Evolutionary conservation across 352 stramenopile species (phyloP).

Genomic region (Phytophthora tentaculata): DNA sequence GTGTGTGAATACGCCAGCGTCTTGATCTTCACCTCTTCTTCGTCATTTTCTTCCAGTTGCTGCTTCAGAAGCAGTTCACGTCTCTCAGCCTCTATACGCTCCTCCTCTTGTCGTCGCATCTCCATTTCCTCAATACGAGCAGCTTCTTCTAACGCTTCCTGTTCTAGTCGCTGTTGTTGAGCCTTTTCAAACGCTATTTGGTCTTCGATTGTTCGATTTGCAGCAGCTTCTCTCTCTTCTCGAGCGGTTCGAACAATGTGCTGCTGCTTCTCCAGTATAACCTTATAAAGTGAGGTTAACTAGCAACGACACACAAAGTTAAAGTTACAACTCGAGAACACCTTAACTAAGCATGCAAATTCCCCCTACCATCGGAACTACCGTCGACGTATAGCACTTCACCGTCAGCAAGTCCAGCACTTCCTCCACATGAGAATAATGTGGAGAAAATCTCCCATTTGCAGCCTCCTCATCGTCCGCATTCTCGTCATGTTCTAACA

Average conservation of each 20-base stretch:
- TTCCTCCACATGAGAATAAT: slow-evolving; percentile 38
- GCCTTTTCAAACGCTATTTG: slow-evolving; percentile 23
- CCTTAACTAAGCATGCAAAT: not conserved
- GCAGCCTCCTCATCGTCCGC: slow-evolving; percentile 11
- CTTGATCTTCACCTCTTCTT: slow-evolving; percentile 64
- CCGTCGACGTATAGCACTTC: slow-evolving; percentile 38
- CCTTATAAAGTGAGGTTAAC: slow-evolving; percentile 45
- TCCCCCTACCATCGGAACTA: slow-evolving; percentile 32
- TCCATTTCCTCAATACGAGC: slow-evolving; percentile 26
- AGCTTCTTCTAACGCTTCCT: slow-evolving; percentile 31
- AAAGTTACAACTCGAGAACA: not conserved
- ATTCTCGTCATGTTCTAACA: slow-evolving; percentile 32
- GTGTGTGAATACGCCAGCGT: slow-evolving; percentile 65
- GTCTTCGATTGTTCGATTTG: slow-evolving; percentile 30
- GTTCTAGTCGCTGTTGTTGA: slow-evolving; percentile 26
- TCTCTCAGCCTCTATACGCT: slow-evolving; percentile 28
- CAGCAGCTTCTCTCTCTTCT: slow-evolving; percentile 31
- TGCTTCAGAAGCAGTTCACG: slow-evolving; percentile 37
- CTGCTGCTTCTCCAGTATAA: slow-evolving; percentile 44
- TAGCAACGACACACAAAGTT: slow-evolving; percentile 12
- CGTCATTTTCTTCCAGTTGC: slow-evolving; percentile 57
- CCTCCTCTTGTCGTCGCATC: slow-evolving; percentile 26
- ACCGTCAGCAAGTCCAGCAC: slow-evolving; percentile 45
- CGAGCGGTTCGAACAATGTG: slow-evolving; percentile 25
- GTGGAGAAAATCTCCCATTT: slow-evolving; percentile 19